A percentile compares a stretch with the other conserved stretches of the same genome.
Conservation (phyloP, 441 rosid genomes). For the Croton setiger region DNA sequence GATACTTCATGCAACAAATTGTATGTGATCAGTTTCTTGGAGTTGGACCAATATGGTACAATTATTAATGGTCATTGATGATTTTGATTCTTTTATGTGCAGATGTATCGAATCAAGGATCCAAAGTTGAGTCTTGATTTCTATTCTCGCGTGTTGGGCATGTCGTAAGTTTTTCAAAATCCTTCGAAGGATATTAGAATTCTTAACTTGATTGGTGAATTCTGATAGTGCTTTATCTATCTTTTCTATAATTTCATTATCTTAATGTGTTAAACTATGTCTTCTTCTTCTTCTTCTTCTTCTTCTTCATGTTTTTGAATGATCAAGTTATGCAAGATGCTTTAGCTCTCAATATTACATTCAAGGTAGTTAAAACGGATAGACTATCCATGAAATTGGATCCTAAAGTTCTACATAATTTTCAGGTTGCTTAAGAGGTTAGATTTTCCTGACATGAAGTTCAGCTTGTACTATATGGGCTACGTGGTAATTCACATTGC, state of each 20-base stretch:
- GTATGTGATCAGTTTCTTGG: no score
- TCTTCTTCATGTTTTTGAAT: neutral
- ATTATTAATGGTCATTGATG: neutral
- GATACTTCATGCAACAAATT: conserved; percentile 88
- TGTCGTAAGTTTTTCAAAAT: conserved; percentile 62
- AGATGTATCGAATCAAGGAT: conserved; percentile 94
- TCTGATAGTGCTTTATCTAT: neutral
- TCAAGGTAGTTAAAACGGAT: no score
- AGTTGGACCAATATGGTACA: neutral
- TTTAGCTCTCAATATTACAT: no score
- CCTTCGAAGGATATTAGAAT: neutral
- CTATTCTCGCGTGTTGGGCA: conserved; percentile 87
- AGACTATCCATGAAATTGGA: no score
- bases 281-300: neutral
- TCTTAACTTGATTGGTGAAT: neutral
- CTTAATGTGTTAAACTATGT: neutral
- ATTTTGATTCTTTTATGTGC: conserved; percentile 16
- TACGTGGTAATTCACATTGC: conserved; percentile 53
- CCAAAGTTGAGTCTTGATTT: conserved; percentile 87
- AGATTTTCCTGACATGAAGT: conserved; percentile 89
- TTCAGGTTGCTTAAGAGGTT: conserved; percentile 83
- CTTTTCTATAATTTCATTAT: neutral
- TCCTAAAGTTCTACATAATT: no score
- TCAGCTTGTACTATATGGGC: conserved; percentile 79
- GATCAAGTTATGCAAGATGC: neutral